Evolutionary conservation across 257 asterid genomes (phyloP).

Genomic region (Solanum commersonii): DNA sequence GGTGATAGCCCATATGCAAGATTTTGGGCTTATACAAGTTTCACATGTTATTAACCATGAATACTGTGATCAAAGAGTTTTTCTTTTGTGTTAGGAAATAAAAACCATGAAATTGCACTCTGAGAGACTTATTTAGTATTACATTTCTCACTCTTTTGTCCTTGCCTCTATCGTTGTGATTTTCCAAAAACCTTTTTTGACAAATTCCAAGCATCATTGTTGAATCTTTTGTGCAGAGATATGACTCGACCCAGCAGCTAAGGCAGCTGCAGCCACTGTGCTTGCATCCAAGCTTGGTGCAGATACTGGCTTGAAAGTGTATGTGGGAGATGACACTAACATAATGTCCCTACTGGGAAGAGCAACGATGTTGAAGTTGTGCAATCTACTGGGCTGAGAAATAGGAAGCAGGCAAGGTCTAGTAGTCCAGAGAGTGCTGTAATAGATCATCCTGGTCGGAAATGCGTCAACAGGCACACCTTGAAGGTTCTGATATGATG

Average conservation of each 20-base stretch:
- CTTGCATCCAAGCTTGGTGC: constrained; percentile 74
- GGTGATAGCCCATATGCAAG: constrained; percentile 27
- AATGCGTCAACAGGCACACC: constrained; percentile 16
- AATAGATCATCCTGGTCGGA: constrained; percentile 20
- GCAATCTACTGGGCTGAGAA: constrained; percentile 46
- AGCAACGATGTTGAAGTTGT: constrained; percentile 50
- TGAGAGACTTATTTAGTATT: not conserved
- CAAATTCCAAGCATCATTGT: constrained; percentile 1
- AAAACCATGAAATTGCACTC: not conserved
- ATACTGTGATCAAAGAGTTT: not conserved
- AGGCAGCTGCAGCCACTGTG: constrained; percentile 78
- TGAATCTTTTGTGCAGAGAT: constrained; percentile 43
- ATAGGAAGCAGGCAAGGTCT: constrained; percentile 38
- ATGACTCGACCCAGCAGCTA: constrained; percentile 86
- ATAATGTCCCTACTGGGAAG: constrained; percentile 32
- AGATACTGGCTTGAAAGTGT: constrained; percentile 61
- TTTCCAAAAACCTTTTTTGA: not conserved
- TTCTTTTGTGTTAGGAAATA: not conserved
- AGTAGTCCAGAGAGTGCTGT: constrained; percentile 20
- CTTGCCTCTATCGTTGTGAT: not conserved
- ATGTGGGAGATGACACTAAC: constrained; percentile 43
- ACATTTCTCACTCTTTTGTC: not conserved
- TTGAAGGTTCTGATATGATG: constrained; percentile 20
- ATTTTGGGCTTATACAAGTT: not conserved
- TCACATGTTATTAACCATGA: not conserved